Conservation (phyloP, 73 alveolate species). For the Symbiodinium natans region DNA sequence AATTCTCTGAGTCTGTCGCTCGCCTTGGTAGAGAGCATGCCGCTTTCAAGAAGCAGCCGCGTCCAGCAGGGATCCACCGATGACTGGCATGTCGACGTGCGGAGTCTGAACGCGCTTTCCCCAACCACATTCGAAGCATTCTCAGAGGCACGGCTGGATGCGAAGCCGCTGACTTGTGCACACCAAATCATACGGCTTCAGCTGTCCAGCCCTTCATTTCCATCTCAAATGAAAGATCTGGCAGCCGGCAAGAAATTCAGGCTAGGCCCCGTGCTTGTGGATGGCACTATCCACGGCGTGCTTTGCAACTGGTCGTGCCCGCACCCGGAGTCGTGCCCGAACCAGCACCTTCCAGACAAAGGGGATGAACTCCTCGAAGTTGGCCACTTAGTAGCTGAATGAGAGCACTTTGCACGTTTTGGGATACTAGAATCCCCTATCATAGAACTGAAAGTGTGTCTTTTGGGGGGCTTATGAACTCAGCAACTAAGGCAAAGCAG, state of each 20-base stretch:
- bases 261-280: not conserved
- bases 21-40: not conserved
- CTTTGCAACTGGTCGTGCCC: not conserved
- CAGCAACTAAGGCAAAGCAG: too few relatives aligned
- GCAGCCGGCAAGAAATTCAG: not conserved
- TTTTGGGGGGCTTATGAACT: too few relatives aligned
- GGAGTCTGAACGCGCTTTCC: not conserved
- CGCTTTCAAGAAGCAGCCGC: conserved; percentile 1
- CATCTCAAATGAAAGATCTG: not conserved
- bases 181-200: not conserved
- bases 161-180: not conserved
- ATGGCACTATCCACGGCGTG: not conserved
- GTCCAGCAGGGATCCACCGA: not conserved
- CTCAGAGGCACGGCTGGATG: not conserved
- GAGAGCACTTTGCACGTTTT: too few relatives aligned
- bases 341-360: not conserved
- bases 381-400: too few relatives aligned
- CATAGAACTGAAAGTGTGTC: too few relatives aligned
- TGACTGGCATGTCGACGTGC: not conserved
- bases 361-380: not conserved
- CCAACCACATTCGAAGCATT: not conserved
- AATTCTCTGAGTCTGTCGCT: not conserved
- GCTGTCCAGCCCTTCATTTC: not conserved
- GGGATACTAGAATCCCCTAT: too few relatives aligned
- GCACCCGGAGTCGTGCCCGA: not conserved